A percentile compares a stretch with the other conserved stretches of the same genome.
These are phyloP conservation scores for Ophiostoma angusticollis DNA, from an alignment of 2,329 filamentous ascomycete genomes.

Conservation along the genomic window DNA sequence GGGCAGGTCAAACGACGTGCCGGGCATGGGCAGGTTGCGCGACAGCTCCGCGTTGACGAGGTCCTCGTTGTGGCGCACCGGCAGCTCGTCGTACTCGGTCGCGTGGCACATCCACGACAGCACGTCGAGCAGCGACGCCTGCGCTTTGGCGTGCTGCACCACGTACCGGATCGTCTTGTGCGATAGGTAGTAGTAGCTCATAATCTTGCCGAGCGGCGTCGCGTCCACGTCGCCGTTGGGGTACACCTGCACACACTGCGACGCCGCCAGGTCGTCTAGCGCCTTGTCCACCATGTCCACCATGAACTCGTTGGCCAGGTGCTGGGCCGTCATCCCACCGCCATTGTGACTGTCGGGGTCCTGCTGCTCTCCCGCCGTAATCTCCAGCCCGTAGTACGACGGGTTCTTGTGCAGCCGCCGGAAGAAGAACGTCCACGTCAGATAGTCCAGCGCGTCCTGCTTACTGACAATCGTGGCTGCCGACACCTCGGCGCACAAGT, in stretches of 20 bases:
- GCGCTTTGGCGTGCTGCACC: conserved; percentile 53
- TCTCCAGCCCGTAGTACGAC: conserved; percentile 91
- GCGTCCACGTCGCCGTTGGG: conserved; percentile 82
- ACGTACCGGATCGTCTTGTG: conserved; percentile 89
- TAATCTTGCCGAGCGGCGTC: conserved; percentile 90
- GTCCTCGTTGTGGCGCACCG: conserved; percentile 96
- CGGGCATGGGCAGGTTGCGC: conserved; percentile 57
- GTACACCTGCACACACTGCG: conserved; percentile 70
- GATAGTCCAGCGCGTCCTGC: conserved; percentile 91
- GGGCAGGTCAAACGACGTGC: conserved; percentile 54
- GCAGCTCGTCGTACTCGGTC: conserved; percentile 92
- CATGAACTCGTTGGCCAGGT: conserved; percentile 88
- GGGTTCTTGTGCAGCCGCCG: conserved; percentile 94
- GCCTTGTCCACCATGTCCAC: conserved; percentile 82
- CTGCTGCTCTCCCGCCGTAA: conserved; percentile 62
- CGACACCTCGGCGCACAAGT: conserved; percentile 87
- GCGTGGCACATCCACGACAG: conserved; percentile 88
- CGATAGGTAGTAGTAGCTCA: conserved; percentile 98
- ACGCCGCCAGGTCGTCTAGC: conserved; percentile 66
- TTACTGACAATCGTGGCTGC: conserved; percentile 87
- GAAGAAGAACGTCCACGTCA: conserved; percentile 99
- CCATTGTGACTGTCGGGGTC: background rate
- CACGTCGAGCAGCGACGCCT: conserved; percentile 58
- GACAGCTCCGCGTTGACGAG: conserved; percentile 89
- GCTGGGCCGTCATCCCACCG: conserved; percentile 55